These are phyloP conservation scores for Sordariomycetes sp. DNA, from an alignment of 2,329 filamentous ascomycete genomes.

Conservation along the genomic window DNA sequence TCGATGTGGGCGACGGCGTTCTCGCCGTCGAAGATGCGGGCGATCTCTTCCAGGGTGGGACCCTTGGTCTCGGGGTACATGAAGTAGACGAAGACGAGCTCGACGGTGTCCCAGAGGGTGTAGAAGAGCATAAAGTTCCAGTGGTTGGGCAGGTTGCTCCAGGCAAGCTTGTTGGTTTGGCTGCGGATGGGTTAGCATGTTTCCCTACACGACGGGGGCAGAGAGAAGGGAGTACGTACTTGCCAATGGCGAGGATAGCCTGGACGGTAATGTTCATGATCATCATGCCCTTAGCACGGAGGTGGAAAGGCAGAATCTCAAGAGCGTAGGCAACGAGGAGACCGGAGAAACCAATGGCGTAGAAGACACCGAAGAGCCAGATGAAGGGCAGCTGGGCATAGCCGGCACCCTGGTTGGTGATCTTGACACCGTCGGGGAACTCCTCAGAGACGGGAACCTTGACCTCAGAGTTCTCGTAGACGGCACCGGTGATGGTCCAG, in stretches of 20 bases:
- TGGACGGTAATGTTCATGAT: constrained; percentile 58
- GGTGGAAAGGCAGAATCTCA: constrained; percentile 48
- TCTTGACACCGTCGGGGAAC: constrained; percentile 12
- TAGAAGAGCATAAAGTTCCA: constrained; percentile 62
- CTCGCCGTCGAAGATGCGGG: constrained; percentile 61
- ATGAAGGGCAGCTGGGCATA: constrained; percentile 48
- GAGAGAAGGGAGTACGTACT: constrained; percentile 29
- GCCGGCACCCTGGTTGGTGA: constrained; percentile 34
- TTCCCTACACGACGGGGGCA: not conserved
- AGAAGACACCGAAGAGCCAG: constrained; percentile 50
- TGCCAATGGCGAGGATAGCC: constrained; percentile 50
- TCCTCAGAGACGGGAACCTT: constrained; percentile 6
- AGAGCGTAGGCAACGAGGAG: constrained; percentile 48
- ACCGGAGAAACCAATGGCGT: constrained; percentile 51
- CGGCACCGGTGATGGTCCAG: constrained; percentile 43
- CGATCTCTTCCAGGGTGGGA: constrained; percentile 52
- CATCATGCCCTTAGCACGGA: constrained; percentile 51
- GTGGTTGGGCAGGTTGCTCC: constrained; percentile 47
- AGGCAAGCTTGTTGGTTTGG: constrained; percentile 56
- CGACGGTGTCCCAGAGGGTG: constrained; percentile 51
- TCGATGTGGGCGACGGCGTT: constrained; percentile 46
- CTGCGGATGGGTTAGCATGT: constrained; percentile 15
- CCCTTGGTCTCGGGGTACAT: constrained; percentile 64
- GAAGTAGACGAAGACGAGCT: constrained; percentile 55
- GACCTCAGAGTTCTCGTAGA: constrained; percentile 35